A percentile compares a stretch with the other conserved stretches of the same genome.
Conservation (phyloP, 2,329 filamentous ascomycete species). For the Rutstroemia sp. region DNA sequence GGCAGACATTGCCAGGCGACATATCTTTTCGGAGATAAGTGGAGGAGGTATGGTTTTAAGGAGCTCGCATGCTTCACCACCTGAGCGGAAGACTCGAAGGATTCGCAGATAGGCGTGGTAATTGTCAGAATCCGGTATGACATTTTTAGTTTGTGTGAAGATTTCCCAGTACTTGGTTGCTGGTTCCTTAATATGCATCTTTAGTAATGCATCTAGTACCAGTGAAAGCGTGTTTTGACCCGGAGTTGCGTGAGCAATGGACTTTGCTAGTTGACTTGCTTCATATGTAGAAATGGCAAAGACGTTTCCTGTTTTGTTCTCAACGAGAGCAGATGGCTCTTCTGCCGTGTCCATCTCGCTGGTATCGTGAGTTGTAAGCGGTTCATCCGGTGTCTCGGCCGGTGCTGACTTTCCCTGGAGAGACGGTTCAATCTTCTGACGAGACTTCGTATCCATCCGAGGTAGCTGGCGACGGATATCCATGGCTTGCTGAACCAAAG, state of each 20-base stretch:
- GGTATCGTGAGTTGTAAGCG: not conserved
- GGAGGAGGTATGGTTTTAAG: conserved; percentile 46
- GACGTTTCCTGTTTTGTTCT: not conserved
- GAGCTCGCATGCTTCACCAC: conserved; percentile 51
- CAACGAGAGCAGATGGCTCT: not conserved
- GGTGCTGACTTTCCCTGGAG: not conserved
- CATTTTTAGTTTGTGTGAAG: conserved; percentile 51
- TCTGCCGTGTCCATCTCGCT: not conserved
- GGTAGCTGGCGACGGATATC: conserved; percentile 50
- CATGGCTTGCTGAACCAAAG: conserved; percentile 76
- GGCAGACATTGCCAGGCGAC: conserved; percentile 64
- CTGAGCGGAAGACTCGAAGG: conserved; percentile 59
- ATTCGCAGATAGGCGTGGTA: conserved; percentile 61
- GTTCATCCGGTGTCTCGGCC: not conserved
- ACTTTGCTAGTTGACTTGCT: not conserved
- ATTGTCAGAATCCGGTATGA: conserved; percentile 66
- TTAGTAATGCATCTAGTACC: conserved; percentile 55
- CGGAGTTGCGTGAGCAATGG: conserved; percentile 36
- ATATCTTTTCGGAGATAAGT: conserved; percentile 44
- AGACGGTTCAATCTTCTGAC: conserved; percentile 1
- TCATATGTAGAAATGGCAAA: not conserved
- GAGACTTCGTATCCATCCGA: not conserved
- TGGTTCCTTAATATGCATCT: conserved; percentile 51
- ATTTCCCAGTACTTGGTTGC: conserved; percentile 73
- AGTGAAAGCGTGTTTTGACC: conserved; percentile 58